Evolutionary conservation across 345 rosid species (phyloP), one percentile per base, ranked within the genome.

Genomic region (Salix udensis): DNA sequence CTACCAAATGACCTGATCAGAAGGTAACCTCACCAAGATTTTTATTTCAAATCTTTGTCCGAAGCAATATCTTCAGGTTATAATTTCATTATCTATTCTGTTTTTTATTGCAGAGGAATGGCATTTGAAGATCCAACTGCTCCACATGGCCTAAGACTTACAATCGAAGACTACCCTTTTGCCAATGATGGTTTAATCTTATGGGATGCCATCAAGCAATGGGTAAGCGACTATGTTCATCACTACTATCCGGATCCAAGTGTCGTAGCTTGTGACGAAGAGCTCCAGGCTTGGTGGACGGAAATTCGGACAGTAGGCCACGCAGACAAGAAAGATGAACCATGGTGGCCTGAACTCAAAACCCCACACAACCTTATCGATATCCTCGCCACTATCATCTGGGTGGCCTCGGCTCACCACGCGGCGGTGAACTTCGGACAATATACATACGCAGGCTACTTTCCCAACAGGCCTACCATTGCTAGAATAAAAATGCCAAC

Each of bases 251-350:
- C 86, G 76, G 80, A 78, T 0, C 87, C 89, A 36, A 86, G 83
- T 61, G 79, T 76, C 77, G 85, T 92, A 26, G 78, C 80, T 71
- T 62, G 36, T 16, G 97, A 91, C 72, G 48, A 71, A 0, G 95
- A 92, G 68, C 95, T 92, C 71, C 90, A 91, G 82, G 81, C 84
- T 13, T 91, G 91, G 95, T 92, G 95, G 97, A 88, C 81, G 26
- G 92, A 91, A 64, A 80, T 89, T 23, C 82, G 87, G 3, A 93
- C 91, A 76, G 85, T 82, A 62, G 97, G 26, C 26, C 26, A 26
- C 26, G 26, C 26, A 6, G 95, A 92, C 88, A 88, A 82, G 80
- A 91, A 88, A 58, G 71, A 90, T 30, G 87, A 87, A 78, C 84
- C 87, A 4, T 91, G 93, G 95, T 92, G 95, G 95, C 92, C 94